These are phyloP conservation scores for Fonsecaea multimorphosa DNA, from an alignment of 2,329 filamentous ascomycete genomes.

Conservation along the genomic window DNA sequence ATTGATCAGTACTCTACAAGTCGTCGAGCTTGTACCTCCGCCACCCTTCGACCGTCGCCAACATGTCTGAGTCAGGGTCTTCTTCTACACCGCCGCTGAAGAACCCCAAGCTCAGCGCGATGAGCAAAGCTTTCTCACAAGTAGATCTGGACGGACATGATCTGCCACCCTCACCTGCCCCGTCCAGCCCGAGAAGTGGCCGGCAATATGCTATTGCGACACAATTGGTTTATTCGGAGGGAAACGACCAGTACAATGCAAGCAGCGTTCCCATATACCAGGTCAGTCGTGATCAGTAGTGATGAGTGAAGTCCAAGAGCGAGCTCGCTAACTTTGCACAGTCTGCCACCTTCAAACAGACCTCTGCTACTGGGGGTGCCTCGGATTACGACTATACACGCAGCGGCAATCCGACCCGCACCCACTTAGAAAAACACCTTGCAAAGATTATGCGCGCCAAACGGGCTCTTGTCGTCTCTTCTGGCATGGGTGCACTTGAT, in stretches of 20 bases:
- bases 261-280: constrained; percentile 98
- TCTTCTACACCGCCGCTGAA: constrained; percentile 40
- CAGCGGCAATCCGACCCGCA: constrained; percentile 94
- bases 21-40: constrained; percentile 40
- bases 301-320: neutral
- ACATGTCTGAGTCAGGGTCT: constrained; percentile 40
- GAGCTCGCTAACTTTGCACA: constrained; percentile 41
- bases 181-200: constrained; percentile 85
- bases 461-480: constrained; percentile 89
- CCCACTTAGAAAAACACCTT: constrained; percentile 92
- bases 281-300: constrained; percentile 48
- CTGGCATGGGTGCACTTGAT: constrained; percentile 95
- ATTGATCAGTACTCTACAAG: constrained; percentile 38
- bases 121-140: constrained; percentile 61
- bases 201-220: constrained; percentile 92
- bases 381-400: constrained; percentile 99
- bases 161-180: constrained; percentile 87
- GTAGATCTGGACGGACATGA: constrained; percentile 83
- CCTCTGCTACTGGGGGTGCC: constrained; percentile 67
- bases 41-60: constrained; percentile 29
- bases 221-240: constrained; percentile 94
- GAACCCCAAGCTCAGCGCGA: constrained; percentile 42
- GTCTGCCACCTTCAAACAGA: constrained; percentile 97
- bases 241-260: constrained; percentile 94
- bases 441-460: constrained; percentile 99